These are phyloP conservation scores for Colletotrichum tropicale DNA, from an alignment of 2,329 filamentous ascomycete species.

Conservation along the genomic window DNA sequence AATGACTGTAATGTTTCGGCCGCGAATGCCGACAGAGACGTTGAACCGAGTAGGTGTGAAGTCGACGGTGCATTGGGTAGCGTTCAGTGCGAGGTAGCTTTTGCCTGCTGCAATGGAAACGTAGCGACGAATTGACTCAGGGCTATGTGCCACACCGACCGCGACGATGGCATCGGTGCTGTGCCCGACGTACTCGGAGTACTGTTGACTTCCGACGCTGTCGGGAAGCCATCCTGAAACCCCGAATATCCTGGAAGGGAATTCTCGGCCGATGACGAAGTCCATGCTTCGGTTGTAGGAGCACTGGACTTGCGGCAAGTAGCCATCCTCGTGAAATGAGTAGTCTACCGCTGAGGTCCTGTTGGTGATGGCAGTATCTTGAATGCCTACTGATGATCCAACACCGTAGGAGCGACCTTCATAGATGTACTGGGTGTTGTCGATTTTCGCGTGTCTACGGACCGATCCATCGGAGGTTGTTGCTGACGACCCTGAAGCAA, in stretches of 20 bases:
- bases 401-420: conserved; percentile 30
- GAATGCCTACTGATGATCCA: conserved; percentile 28
- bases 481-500: conserved; percentile 24
- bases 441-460: conserved; percentile 26
- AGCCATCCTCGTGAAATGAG: conserved; percentile 37
- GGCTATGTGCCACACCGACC: conserved; percentile 31
- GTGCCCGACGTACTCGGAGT: conserved; percentile 34
- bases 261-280: conserved; percentile 25
- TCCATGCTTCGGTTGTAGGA: conserved; percentile 37
- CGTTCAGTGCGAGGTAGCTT: conserved; percentile 32
- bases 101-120: conserved; percentile 33
- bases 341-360: conserved; percentile 23
- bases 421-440: conserved; percentile 29
- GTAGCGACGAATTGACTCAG: conserved; percentile 25
- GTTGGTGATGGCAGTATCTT: conserved; percentile 5
- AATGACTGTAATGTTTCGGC: conserved; percentile 30
- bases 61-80: conserved; percentile 32
- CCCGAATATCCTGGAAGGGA: conserved; percentile 9
- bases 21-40: conserved; percentile 31
- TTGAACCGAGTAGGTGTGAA: conserved; percentile 32
- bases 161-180: conserved; percentile 30
- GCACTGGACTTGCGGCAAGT: conserved; percentile 34
- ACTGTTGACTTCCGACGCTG: conserved; percentile 22
- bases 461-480: conserved; percentile 22
- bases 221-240: conserved; percentile 7